Percentiles rank a stretch among this genome's conserved stretches.
Evolutionary conservation across 768 basidiomycete genomes (phyloP).

Genomic region (Russula emetica): DNA sequence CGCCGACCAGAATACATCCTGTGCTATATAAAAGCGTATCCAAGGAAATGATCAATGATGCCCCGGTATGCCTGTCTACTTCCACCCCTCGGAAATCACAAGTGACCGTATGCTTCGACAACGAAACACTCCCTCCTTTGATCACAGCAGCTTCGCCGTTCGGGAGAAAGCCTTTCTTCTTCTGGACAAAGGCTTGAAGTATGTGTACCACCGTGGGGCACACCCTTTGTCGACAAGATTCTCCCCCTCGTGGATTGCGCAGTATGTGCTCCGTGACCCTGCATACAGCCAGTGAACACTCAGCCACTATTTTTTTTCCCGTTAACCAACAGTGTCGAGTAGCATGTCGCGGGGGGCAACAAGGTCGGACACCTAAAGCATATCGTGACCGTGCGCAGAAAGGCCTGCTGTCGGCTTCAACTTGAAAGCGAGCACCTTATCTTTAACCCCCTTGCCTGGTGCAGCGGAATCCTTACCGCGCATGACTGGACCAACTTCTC

Average conservation of each 20-base stretch:
- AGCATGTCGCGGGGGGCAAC: conserved; percentile 86
- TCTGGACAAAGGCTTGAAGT: conserved; percentile 84
- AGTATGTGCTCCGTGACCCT: conserved; percentile 47
- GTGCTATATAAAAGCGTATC: no score
- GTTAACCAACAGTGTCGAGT: conserved; percentile 67
- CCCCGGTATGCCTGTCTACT: conserved; percentile 63
- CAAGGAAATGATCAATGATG: no score
- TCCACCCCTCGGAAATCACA: conserved; percentile 35
- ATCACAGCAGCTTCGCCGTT: conserved; percentile 81
- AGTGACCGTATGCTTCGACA: conserved; percentile 68
- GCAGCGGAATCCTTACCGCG: conserved; percentile 96
- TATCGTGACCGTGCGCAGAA: conserved; percentile 88
- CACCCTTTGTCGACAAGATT: conserved; percentile 65
- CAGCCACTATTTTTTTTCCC: not conserved
- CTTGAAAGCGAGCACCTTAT: conserved; percentile 77
- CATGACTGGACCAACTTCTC: conserved; percentile 37
- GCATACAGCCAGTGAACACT: not conserved
- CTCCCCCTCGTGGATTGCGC: conserved; percentile 85
- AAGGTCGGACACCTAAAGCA: conserved; percentile 75
- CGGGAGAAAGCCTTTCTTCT: conserved; percentile 75
- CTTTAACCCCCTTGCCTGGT: conserved; percentile 88
- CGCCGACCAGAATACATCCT: no score
- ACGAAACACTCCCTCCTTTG: conserved; percentile 55
- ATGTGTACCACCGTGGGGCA: conserved; percentile 32
- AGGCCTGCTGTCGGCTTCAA: conserved; percentile 79